phyloP scores from a whole-genome alignment of 805 yeast species.

The Monosporozyma yasuniensis region DNA sequence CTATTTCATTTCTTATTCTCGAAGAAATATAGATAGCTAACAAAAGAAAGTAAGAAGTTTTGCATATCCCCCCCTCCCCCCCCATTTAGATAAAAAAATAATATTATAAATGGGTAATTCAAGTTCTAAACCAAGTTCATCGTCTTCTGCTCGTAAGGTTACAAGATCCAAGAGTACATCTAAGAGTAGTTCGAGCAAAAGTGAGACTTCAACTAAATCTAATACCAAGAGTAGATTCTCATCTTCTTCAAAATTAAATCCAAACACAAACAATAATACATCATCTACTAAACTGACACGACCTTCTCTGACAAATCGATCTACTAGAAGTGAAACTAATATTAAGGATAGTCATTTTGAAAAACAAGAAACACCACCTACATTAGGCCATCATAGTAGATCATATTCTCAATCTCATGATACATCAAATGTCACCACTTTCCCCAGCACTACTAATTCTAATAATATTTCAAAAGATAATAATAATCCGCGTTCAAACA shows the following conservation, averaged over 20 bases:
- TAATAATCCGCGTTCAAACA: background rate
- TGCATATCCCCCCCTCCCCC: background rate
- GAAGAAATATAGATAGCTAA: background rate
- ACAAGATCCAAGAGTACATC: conserved; percentile 1
- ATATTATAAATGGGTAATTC: conserved; percentile 57
- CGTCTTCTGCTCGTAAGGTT: conserved; percentile 5
- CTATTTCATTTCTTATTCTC: background rate
- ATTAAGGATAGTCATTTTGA: background rate
- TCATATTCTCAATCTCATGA: background rate
- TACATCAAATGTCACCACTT: too few relatives aligned
- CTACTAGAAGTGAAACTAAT: background rate
- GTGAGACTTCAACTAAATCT: background rate
- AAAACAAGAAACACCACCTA: background rate
- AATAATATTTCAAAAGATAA: background rate
- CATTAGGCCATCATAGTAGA: background rate
- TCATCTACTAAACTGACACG: background rate
- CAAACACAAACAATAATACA: background rate
- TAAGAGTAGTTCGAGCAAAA: conserved; percentile 2
- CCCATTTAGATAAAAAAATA: background rate
- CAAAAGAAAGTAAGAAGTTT: background rate
- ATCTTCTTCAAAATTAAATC: background rate
- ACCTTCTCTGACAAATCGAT: background rate
- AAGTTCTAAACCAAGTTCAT: conserved; percentile 34
- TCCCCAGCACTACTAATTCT: background rate
- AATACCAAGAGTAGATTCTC: background rate